Evolutionary conservation across 2,329 filamentous ascomycete species (phyloP), one percentile per base, ranked within the genome.

Genomic region (Talaromyces sp.): DNA sequence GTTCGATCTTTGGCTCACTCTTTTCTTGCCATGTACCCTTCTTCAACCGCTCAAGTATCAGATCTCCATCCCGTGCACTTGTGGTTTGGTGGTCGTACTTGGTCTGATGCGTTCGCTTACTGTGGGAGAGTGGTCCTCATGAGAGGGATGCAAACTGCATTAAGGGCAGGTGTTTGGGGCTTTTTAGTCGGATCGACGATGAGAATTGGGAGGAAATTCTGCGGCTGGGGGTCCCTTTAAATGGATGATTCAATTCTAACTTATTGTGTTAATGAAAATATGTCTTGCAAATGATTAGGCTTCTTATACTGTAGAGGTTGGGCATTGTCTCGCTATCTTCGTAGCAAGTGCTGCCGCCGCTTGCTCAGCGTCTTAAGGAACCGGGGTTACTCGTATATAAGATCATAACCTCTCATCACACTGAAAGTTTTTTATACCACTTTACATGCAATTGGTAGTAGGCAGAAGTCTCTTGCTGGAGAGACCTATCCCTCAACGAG

Each of bases 1-100:
- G 65, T 75, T 20, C 72, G 74, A 6, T 73, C 72, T 22, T 62
- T 77, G 17, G 71, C 74, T 8, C 54, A 61, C 17, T 69, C 70
- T 6, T 76, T 70, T 52, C 57, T 76, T 11, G 63, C 68, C 8
- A 64, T 65, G 14, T 61, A 61, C 11, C 59, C 60, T 41, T 62
- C 68, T n/a, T 41, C 59, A 37, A 22, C 55, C 24, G 51, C 51
- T 24, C 58, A 63, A 4, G 52, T 54, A 4, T 60, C 66, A n/a
- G 68, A 72, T 56, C 59, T 76, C 40, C 63, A 70, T 36, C 43
- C 56, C 8, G 30, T 73, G 27, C 62, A 61, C 10, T 56, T 64
- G 3, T 76, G 72, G 72, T 64, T 66, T 42, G 72, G 72, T 7
- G 72, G 71, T 9, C 62, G 64, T 29, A 62, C 65, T 13, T 60